These are phyloP conservation scores for Punica granatum DNA, from an alignment of 345 rosid species.

Conservation along the genomic window DNA sequence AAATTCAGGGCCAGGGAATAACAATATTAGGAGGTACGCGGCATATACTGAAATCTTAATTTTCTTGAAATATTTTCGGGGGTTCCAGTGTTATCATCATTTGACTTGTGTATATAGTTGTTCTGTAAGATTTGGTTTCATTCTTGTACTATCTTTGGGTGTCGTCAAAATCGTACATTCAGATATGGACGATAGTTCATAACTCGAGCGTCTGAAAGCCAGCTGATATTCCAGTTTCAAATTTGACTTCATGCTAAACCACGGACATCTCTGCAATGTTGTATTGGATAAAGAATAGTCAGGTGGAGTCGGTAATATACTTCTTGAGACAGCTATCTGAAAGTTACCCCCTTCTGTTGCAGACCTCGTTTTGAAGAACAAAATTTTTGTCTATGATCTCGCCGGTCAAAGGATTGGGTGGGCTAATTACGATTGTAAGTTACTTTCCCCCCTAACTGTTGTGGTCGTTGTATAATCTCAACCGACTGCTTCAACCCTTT, in stretches of 20 bases:
- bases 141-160: not conserved
- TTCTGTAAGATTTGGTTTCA: not conserved
- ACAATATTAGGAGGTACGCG: conserved; percentile 87
- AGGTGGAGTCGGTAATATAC: no score
- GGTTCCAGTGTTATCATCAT: not conserved
- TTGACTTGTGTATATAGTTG: not conserved
- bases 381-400: conserved; percentile 76
- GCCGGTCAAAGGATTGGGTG: conserved; percentile 86
- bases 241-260: no score
- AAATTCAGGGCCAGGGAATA: conserved; percentile 55
- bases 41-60: not conserved
- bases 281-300: no score
- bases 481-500: not conserved
- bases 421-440: conserved; percentile 86
- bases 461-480: not conserved
- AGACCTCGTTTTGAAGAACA: conserved; percentile 90
- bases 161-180: not conserved
- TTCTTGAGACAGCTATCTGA: not conserved
- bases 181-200: not conserved
- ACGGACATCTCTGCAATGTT: no score
- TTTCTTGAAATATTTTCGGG: not conserved
- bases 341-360: conserved; percentile 23
- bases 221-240: not conserved
- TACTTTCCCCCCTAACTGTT: not conserved
- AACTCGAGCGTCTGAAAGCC: not conserved